phyloP scores from a whole-genome alignment of 2,329 filamentous ascomycete genomes.

The Pyrenochaeta sp. region DNA sequence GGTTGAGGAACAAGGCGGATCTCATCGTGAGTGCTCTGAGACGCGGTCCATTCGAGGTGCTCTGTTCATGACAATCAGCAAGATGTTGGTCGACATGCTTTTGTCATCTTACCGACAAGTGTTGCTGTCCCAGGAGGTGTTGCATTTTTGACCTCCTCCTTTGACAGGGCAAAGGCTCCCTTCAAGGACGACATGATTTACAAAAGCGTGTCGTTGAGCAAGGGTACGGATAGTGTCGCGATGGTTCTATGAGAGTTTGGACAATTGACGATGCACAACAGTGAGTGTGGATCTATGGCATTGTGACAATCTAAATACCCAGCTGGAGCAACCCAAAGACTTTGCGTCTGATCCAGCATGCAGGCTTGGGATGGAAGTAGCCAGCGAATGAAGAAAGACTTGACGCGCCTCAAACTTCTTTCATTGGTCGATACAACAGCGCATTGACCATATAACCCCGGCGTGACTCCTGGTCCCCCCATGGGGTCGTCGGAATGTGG shows the following conservation, averaged over 20 bases:
- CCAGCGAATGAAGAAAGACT: constrained; percentile 6
- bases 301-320: constrained; percentile 1
- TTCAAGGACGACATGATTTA: constrained; percentile 44
- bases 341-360: not conserved
- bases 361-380: not conserved
- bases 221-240: not conserved
- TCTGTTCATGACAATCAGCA: constrained; percentile 25
- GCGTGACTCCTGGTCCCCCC: constrained; percentile 5
- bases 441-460: constrained; percentile 15
- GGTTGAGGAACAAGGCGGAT: constrained; percentile 51
- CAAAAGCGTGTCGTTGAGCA: not conserved
- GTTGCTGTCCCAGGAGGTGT: constrained; percentile 52
- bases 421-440: constrained; percentile 6
- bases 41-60: constrained; percentile 39
- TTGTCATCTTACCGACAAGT: constrained; percentile 45
- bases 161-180: constrained; percentile 50
- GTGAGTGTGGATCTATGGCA: no score
- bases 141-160: constrained; percentile 49
- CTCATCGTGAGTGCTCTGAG: constrained; percentile 44
- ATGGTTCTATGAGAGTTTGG: no score
- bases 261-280: no score
- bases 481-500: constrained; percentile 29
- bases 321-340: not conserved
- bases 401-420: not conserved
- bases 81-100: not conserved